Percentiles rank a stretch among this genome's conserved stretches.
These are phyloP conservation scores for Podospora conica DNA, from an alignment of 495 filamentous ascomycete species.

Conservation along the genomic window DNA sequence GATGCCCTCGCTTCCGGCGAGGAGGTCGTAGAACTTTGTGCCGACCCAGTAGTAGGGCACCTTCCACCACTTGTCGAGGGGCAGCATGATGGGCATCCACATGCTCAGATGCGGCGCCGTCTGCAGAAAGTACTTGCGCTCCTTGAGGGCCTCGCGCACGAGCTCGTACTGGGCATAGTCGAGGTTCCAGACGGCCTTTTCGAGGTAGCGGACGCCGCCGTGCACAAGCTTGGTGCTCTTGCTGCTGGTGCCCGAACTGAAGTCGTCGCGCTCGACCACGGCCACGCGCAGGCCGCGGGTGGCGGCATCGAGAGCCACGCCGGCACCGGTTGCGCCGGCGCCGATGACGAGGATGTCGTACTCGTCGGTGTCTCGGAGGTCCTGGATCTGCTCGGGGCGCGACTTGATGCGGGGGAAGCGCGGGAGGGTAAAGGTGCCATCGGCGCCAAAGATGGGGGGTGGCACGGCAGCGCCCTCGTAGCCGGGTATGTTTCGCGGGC, in stretches of 20 bases:
- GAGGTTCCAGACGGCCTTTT: constrained; percentile 94
- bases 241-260: constrained; percentile 86
- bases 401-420: constrained; percentile 74
- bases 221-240: constrained; percentile 98
- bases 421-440: constrained; percentile 71
- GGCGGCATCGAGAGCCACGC: constrained; percentile 89
- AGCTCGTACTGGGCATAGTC: constrained; percentile 94
- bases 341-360: constrained; percentile 93
- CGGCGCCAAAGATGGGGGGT: constrained; percentile 71
- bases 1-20: constrained; percentile 93
- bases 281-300: constrained; percentile 91
- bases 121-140: constrained; percentile 92
- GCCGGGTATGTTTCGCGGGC: constrained; percentile 81
- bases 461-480: constrained; percentile 72
- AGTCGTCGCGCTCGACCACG: constrained; percentile 92
- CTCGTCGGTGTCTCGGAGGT: constrained; percentile 48
- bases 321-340: constrained; percentile 85
- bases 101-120: constrained; percentile 91
- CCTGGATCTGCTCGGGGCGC: constrained; percentile 58
- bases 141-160: constrained; percentile 90
- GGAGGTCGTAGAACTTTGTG: constrained; percentile 90
- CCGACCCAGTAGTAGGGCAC: constrained; percentile 96
- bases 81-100: constrained; percentile 98
- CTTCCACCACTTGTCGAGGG: constrained; percentile 94
- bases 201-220: constrained; percentile 91